Evolutionary conservation across 106 monocot genomes (phyloP), one percentile per base, ranked within the genome.

Genomic region (Dioscorea alata): DNA sequence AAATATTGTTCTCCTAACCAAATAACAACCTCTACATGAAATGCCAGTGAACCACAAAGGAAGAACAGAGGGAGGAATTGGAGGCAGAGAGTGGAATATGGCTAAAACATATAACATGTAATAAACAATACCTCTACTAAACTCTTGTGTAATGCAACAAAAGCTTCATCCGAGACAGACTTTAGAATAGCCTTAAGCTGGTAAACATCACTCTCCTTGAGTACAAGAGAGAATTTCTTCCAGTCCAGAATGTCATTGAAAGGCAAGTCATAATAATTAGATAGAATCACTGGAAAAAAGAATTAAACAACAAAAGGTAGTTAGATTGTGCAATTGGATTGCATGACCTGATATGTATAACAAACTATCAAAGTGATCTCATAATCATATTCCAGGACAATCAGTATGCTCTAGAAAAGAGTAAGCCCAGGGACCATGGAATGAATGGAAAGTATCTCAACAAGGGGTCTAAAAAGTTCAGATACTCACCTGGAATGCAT

Each of bases 181-280:
- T 87, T 97, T 12, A 97, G 79, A 60, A 90, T 87, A 59, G 72
- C 67, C 75, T 97, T 97, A 15, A 97, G 82, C 50, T 81, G 74
- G 69, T 97, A 97, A 18, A 97, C 86, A 87, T 92, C 97, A 34
- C 79, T 87, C 84, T 92, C 89, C 73, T 68, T 86, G 22, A 97
- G 86, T 49, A 97, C 50, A 4, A 97, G 49, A 49, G 97, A 70
- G 50, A 97, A 97, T 66, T 84, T 92, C 31, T 60, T 63, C 97
- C 97, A 97, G 48, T 92, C 75, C 48, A 97, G 89, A 34, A 92
- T 81, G 75, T 97, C 86, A 78, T 87, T 87, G 75, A 97, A 97
- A 4, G 97, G 97, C 54, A 97, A 74, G 23, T 97, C 97, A 75
- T 92, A 97, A 68, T 89, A 92, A 76, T 97, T 66, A n/a, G 97